Base-by-base conservation (phyloP, 2,329 filamentous ascomycete genomes). In the Pestalotiopsis sp. region DNA sequence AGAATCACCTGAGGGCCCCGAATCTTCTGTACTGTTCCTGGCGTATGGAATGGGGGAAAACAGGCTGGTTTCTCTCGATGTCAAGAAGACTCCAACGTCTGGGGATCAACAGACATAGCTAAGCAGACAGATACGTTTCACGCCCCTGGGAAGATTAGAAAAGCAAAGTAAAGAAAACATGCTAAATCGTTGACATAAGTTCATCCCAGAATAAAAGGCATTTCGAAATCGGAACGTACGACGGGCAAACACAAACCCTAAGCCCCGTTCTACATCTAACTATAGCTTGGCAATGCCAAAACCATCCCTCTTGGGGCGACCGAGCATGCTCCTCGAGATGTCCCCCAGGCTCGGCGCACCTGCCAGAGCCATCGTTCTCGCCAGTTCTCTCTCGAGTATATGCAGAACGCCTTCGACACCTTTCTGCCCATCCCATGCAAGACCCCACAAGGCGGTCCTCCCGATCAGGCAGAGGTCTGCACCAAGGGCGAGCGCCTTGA, bases 401-500 rank as follows among this genome's bases (percentile, higher is more conserved):
- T 63, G 27, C 31, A 63, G 23, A 2, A 63, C 61, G 17, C 20
- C 36, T 20, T 63, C 61, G 9, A 63, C 61, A 6, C 61, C 61
- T 7, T 63, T 45, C 61, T 63, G 61, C 2, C 61, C 61, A 7
- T 63, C 38, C 20, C 36, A 63, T 36, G 38, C 70, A 2, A 70
- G 58, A 13, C 69, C 69, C 69, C 69, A 73, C 14, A 73, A 49
- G 23, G 61, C 57, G 4, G 67, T 65, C 17, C 72, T 20, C 4
- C 72, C 71, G 17, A 73, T 38, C 45, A 65, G 71, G 57, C 65
- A 69, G 52, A 63, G 71, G n/a, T 72, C 61, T 6, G 71, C 72
- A 4, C 72, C 71, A 11, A 73, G 65, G 6, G 72, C 72, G 4
- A 73, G 14, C 5, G 72, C 72, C 31, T 71, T 72, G 66, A 73